Conservation (phyloP, 139 green algal species). For the Picochlorum sp. region DNA sequence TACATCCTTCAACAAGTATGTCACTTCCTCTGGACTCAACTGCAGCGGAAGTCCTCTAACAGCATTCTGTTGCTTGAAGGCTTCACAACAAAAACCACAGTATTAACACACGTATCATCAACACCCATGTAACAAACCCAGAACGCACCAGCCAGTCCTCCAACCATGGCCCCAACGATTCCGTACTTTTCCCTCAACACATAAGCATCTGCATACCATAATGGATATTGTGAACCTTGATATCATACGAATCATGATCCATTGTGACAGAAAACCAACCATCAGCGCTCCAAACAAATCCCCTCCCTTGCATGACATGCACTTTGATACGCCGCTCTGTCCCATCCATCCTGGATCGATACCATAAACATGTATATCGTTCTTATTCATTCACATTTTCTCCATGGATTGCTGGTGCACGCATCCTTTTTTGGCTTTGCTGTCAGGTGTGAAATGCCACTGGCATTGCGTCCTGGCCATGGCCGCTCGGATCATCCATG, state of each 20-base stretch:
- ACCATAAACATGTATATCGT: too few species aligned
- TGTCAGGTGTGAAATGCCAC: too few species aligned
- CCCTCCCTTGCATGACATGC: conserved; percentile 12
- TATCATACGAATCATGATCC: neutral
- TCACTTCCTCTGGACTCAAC: conserved; percentile 37
- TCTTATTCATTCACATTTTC: too few species aligned
- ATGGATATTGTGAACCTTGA: neutral
- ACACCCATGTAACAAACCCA: too few species aligned
- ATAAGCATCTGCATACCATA: conserved; percentile 21
- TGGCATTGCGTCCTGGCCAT: too few species aligned
- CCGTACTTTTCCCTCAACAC: conserved; percentile 25
- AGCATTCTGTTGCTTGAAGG: conserved; percentile 47
- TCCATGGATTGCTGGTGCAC: too few species aligned
- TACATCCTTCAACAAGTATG: conserved; percentile 25
- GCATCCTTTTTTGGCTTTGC: too few species aligned
- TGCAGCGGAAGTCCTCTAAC: conserved; percentile 42
- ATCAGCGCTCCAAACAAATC: conserved; percentile 38
- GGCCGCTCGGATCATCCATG: too few species aligned
- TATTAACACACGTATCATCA: too few species aligned
- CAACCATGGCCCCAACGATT: conserved; percentile 42
- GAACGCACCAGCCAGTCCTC: conserved; percentile 28
- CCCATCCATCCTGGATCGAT: too few species aligned
- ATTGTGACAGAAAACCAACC: conserved; percentile 7
- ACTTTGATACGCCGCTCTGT: conserved; percentile 4
- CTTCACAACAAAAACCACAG: conserved; percentile 15